Evolutionary conservation across 805 yeast species (phyloP).

Genomic region (Suhomyces kilbournensis): DNA sequence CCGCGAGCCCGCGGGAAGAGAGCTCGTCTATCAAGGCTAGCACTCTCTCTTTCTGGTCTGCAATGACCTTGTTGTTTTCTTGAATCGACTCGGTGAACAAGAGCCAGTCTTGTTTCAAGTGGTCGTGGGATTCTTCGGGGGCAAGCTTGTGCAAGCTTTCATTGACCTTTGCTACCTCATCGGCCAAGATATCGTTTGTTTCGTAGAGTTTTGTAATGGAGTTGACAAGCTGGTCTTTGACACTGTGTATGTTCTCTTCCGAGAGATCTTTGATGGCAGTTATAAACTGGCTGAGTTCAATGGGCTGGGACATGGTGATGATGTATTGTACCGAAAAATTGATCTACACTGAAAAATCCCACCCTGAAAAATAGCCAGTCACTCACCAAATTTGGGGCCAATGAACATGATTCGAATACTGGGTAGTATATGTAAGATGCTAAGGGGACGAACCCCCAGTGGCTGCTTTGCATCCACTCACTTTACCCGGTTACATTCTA

Average conservation of each 20-base stretch:
- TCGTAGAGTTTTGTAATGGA: constrained; percentile 48
- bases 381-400: background rate
- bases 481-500: background rate
- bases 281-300: constrained; percentile 37
- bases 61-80: constrained; percentile 56
- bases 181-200: constrained; percentile 48
- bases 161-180: constrained; percentile 31
- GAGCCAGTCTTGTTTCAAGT: constrained; percentile 43
- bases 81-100: constrained; percentile 52
- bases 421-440: background rate
- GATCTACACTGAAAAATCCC: background rate
- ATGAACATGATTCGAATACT: background rate
- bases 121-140: constrained; percentile 17
- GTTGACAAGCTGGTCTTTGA: constrained; percentile 15
- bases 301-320: constrained; percentile 4
- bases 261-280: constrained; percentile 53
- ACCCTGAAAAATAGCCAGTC: background rate
- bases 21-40: constrained; percentile 48
- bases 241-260: constrained; percentile 30
- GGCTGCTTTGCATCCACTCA: background rate
- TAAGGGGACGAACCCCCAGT: background rate
- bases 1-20: background rate
- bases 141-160: constrained; percentile 12
- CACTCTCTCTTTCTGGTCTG: constrained; percentile 48
- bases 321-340: background rate